Conservation (phyloP, 495 filamentous ascomycete species). For the Aspergillus asperescens region DNA sequence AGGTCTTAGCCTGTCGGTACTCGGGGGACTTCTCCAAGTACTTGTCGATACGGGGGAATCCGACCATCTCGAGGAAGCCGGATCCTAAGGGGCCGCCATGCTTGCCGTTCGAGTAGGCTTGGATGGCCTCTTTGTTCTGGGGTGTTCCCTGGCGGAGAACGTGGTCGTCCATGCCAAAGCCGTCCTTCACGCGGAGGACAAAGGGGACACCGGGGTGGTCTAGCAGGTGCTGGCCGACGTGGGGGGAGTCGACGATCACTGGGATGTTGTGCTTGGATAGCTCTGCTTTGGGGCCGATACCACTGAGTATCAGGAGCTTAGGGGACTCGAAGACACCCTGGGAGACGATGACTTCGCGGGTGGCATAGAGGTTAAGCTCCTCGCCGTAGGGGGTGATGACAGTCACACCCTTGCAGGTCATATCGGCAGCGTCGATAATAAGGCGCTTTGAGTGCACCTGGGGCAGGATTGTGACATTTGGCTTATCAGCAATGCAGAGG, state of each 20-base stretch:
- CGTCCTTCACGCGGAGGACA: not conserved
- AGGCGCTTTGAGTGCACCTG: conserved; percentile 46
- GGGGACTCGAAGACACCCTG: conserved; percentile 40
- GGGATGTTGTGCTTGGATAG: not conserved
- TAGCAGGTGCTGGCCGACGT: not conserved
- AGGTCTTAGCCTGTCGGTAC: no score
- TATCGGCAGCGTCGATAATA: conserved; percentile 47
- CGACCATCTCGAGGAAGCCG: no score
- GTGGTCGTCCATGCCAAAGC: not conserved
- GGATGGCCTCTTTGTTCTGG: not conserved
- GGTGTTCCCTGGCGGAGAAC: not conserved
- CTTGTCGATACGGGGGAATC: no score
- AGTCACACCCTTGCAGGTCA: conserved; percentile 33
- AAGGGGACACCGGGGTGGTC: not conserved
- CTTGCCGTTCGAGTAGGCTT: not conserved
- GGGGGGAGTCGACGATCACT: not conserved
- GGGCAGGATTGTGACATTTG: conserved; percentile 50
- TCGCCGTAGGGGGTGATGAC: conserved; percentile 39
- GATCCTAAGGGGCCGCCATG: no score
- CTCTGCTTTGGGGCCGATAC: not conserved
- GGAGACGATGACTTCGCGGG: conserved; percentile 42
- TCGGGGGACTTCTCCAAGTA: no score
- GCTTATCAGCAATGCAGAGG: conserved; percentile 48
- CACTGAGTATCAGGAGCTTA: not conserved
- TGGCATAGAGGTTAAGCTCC: conserved; percentile 32